These are phyloP conservation scores for Cymbidium sinense DNA, from an alignment of 106 monocot genomes.

Conservation along the genomic window DNA sequence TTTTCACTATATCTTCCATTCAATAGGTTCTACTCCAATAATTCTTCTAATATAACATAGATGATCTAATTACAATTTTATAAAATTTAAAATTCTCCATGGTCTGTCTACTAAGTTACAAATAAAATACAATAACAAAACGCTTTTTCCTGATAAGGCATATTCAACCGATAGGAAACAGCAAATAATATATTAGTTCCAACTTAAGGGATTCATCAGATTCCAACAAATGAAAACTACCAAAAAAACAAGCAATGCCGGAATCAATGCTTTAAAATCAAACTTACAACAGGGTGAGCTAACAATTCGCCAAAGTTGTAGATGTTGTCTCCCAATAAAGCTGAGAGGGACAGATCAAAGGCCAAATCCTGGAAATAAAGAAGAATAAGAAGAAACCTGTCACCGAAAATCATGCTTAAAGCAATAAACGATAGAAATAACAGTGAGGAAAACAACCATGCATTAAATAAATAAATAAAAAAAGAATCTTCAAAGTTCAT, in stretches of 20 bases:
- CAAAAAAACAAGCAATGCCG: not conserved
- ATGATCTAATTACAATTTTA: not conserved
- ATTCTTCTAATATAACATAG: not conserved
- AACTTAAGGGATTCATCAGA: not conserved
- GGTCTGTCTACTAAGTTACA: not conserved
- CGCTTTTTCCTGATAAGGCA: not conserved
- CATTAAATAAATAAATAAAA: not conserved
- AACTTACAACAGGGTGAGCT: conserved; percentile 92
- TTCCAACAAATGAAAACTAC: not conserved
- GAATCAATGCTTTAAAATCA: not conserved
- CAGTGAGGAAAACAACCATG: not conserved
- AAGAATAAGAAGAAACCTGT: not conserved
- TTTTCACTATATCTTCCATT: too few species aligned
- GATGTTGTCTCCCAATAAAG: conserved; percentile 66
- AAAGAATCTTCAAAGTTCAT: not conserved
- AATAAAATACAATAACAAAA: not conserved
- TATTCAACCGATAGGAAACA: not conserved
- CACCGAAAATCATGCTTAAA: not conserved
- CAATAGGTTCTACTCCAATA: not conserved
- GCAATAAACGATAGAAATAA: not conserved
- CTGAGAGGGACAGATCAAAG: conserved; percentile 71
- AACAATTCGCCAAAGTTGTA: conserved; percentile 88
- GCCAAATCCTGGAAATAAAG: conserved; percentile 58
- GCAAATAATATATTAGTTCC: not conserved
- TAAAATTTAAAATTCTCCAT: not conserved